A percentile compares a stretch with the other conserved stretches of the same genome.
These are phyloP conservation scores for Phytophthora quininea DNA, from an alignment of 352 stramenopile genomes.

Conservation along the genomic window DNA sequence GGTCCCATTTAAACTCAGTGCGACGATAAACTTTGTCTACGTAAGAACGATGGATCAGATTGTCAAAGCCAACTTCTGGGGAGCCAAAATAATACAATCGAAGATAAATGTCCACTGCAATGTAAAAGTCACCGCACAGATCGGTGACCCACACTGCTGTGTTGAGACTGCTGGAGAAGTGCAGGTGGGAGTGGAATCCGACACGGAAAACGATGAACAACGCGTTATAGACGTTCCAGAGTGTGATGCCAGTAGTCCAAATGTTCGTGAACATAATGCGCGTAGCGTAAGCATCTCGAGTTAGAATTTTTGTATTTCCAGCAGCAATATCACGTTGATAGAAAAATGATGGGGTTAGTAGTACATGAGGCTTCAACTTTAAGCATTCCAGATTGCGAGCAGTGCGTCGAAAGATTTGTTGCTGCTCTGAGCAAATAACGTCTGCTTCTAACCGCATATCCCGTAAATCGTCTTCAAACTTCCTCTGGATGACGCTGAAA, in stretches of 20 bases:
- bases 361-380: slow-evolving; percentile 54
- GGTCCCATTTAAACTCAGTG: slow-evolving; percentile 45
- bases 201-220: slow-evolving; percentile 67
- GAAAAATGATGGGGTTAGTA: slow-evolving; percentile 49
- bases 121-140: slow-evolving; percentile 24
- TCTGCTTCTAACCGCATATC: slow-evolving; percentile 45
- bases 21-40: slow-evolving; percentile 39
- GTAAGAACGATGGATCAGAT: slow-evolving; percentile 41
- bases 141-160: slow-evolving; percentile 55
- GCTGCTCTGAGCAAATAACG: slow-evolving; percentile 41
- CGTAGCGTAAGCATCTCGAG: slow-evolving; percentile 9
- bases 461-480: slow-evolving; percentile 55
- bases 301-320: background rate
- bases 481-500: slow-evolving; percentile 54
- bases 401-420: slow-evolving; percentile 30
- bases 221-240: slow-evolving; percentile 69
- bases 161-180: slow-evolving; percentile 27
- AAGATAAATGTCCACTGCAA: slow-evolving; percentile 60
- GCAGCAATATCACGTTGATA: slow-evolving; percentile 41
- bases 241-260: slow-evolving; percentile 53
- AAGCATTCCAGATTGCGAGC: slow-evolving; percentile 40
- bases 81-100: slow-evolving; percentile 57
- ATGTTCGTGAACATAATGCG: slow-evolving; percentile 27
- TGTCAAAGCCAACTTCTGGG: slow-evolving; percentile 11
- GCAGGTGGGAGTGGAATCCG: slow-evolving; percentile 53